Percentiles rank a stretch among this genome's conserved stretches.
phyloP scores from a whole-genome alignment of 2,329 filamentous ascomycete species.

The Penicillium thymicola region DNA sequence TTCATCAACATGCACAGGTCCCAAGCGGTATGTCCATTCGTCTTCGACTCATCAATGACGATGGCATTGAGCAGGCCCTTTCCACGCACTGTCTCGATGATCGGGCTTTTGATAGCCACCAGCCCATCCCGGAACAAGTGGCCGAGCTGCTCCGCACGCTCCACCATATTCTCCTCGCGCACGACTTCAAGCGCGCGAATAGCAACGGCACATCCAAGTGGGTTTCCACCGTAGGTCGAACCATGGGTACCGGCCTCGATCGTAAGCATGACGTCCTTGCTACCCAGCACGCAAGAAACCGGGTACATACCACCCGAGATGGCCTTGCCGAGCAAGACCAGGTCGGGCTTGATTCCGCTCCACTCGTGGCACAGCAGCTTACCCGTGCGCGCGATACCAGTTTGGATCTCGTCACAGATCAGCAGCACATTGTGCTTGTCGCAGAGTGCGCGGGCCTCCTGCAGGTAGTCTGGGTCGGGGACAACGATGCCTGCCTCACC shows the following conservation, averaged over 20 bases:
- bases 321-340: conserved; percentile 93
- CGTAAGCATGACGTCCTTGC: conserved; percentile 90
- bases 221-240: conserved; percentile 97
- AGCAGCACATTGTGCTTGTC: conserved; percentile 92
- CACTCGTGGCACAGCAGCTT: conserved; percentile 92
- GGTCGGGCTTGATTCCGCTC: conserved; percentile 90
- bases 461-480: conserved; percentile 83
- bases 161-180: conserved; percentile 83
- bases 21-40: conserved; percentile 86
- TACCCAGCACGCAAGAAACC: conserved; percentile 87
- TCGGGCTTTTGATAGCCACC: conserved; percentile 68
- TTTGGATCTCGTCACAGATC: conserved; percentile 98
- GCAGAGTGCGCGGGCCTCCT: conserved; percentile 76
- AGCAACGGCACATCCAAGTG: conserved; percentile 88
- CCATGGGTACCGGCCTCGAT: conserved; percentile 96
- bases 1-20: conserved; percentile 95
- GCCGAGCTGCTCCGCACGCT: conserved; percentile 76
- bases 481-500: conserved; percentile 97
- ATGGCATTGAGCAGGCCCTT: conserved; percentile 95
- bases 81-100: conserved; percentile 79
- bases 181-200: conserved; percentile 93
- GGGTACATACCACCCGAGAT: conserved; percentile 99
- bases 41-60: conserved; percentile 86
- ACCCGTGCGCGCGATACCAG: conserved; percentile 91
- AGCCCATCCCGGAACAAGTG: conserved; percentile 79